Conservation (phyloP, 1,284 basidiomycete genomes). For the Apiotrichum sp. region DNA sequence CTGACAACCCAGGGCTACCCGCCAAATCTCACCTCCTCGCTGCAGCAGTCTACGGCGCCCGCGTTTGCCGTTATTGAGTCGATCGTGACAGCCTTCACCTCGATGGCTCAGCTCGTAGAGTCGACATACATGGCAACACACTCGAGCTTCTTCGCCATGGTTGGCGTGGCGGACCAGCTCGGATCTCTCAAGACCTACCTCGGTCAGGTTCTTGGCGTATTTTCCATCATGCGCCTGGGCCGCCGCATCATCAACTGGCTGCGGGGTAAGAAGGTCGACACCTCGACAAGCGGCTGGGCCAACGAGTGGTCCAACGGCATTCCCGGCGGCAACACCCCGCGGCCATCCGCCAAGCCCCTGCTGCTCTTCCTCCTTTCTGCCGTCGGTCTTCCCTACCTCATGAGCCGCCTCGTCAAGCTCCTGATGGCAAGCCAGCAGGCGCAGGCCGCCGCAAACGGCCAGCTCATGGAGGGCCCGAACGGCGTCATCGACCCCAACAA, state of each 20-base stretch:
- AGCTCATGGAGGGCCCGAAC: slow-evolving; percentile 24
- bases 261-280: slow-evolving; percentile 53
- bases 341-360: slow-evolving; percentile 80
- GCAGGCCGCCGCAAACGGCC: slow-evolving; percentile 22
- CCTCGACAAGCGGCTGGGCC: slow-evolving; percentile 37
- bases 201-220: slow-evolving; percentile 86
- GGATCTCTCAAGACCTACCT: slow-evolving; percentile 83
- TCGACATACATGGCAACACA: slow-evolving; percentile 99
- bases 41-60: slow-evolving; percentile 82
- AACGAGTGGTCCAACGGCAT: slow-evolving; percentile 43
- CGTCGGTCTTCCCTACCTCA: slow-evolving; percentile 87
- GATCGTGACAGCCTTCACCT: slow-evolving; percentile 92
- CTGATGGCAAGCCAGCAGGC: slow-evolving; percentile 61
- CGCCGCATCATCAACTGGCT: slow-evolving; percentile 45
- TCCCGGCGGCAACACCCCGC: slow-evolving; percentile 47
- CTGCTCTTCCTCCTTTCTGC: slow-evolving; percentile 94
- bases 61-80: slow-evolving; percentile 91
- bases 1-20: slow-evolving; percentile 25
- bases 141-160: slow-evolving; percentile 97
- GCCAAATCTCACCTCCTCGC: slow-evolving; percentile 73
- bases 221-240: slow-evolving; percentile 75
- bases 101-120: slow-evolving; percentile 96
- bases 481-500: slow-evolving; percentile 51
- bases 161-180: slow-evolving; percentile 94
- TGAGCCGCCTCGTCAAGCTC: slow-evolving; percentile 80